Percentiles rank a stretch among this genome's conserved stretches.
Conservation (phyloP, 164 flowering plant species). For the Buxus sempervirens region DNA sequence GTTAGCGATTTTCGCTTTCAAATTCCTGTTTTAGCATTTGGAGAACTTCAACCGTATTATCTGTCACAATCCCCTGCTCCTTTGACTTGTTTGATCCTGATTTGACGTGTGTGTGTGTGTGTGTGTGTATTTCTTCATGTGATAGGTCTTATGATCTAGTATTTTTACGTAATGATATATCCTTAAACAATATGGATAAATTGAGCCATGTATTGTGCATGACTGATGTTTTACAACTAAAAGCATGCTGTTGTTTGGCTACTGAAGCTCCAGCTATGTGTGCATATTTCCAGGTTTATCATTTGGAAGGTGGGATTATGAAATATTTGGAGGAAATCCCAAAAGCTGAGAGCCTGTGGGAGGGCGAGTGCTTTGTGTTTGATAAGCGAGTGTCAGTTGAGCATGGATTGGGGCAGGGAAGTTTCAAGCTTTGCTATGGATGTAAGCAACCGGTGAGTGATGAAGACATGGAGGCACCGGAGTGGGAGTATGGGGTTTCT, state of each 20-base stretch:
- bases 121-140: no score
- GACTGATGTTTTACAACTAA: not conserved
- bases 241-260: not conserved
- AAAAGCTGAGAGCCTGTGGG: slow-evolving; percentile 75
- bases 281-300: slow-evolving; percentile 63
- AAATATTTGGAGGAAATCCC: slow-evolving; percentile 91
- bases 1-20: no score
- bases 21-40: no score
- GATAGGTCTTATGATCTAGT: not conserved
- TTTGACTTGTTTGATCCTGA: no score
- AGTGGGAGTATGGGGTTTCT: slow-evolving; percentile 79
- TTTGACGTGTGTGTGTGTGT: no score
- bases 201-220: not conserved
- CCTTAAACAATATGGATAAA: not conserved
- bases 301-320: slow-evolving; percentile 88
- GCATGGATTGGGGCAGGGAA: slow-evolving; percentile 82
- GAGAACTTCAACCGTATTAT: no score
- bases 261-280: not conserved
- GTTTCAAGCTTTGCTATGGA: slow-evolving; percentile 87
- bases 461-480: slow-evolving; percentile 82
- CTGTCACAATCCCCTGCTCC: not conserved
- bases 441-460: slow-evolving; percentile 91
- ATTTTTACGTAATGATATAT: not conserved
- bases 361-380: slow-evolving; percentile 96
- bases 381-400: slow-evolving; percentile 93